Evolutionary conservation across 495 filamentous ascomycete species (phyloP).

Genomic region (Evernia prunastri): DNA sequence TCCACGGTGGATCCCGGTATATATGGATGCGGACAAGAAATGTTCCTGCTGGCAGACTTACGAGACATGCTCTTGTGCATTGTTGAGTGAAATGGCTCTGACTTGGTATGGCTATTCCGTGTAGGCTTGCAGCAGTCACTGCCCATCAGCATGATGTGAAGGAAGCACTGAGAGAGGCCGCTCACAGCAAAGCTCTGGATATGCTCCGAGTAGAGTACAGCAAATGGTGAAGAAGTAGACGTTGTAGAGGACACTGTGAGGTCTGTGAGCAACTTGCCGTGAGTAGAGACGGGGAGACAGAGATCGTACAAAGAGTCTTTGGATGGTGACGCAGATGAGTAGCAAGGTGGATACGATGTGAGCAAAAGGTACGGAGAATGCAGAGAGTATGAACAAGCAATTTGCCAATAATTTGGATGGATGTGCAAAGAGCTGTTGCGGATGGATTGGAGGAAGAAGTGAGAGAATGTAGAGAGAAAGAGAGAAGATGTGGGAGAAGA

Average conservation of each 20-base stretch:
- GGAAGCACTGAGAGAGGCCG: neutral
- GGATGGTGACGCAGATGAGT: slow-evolving; percentile 22
- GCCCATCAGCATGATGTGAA: slow-evolving; percentile 9
- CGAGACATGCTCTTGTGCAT: slow-evolving; percentile 23
- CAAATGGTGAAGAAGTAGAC: slow-evolving; percentile 18
- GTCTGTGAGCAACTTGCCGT: slow-evolving; percentile 4
- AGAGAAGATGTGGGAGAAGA: slow-evolving; percentile 24
- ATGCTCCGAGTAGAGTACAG: slow-evolving; percentile 17
- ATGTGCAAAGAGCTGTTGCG: slow-evolving; percentile 41
- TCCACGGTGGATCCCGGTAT: neutral
- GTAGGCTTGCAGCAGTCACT: slow-evolving; percentile 10
- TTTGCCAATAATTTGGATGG: slow-evolving; percentile 46
- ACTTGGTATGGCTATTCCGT: slow-evolving; percentile 14
- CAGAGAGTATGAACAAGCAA: slow-evolving; percentile 41
- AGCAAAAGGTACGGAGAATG: slow-evolving; percentile 44
- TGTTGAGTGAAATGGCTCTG: slow-evolving; percentile 12
- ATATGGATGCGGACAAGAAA: neutral
- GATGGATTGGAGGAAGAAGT: slow-evolving; percentile 38
- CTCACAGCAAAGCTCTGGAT: slow-evolving; percentile 14
- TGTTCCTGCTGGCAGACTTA: slow-evolving; percentile 3
- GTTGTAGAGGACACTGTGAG: slow-evolving; percentile 20
- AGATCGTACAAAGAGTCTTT: slow-evolving; percentile 16
- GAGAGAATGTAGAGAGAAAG: slow-evolving; percentile 28
- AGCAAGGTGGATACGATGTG: slow-evolving; percentile 31
- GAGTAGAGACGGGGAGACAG: neutral